These are phyloP conservation scores for Starmerella vaccinii DNA, from an alignment of 805 yeast species.

Conservation along the genomic window DNA sequence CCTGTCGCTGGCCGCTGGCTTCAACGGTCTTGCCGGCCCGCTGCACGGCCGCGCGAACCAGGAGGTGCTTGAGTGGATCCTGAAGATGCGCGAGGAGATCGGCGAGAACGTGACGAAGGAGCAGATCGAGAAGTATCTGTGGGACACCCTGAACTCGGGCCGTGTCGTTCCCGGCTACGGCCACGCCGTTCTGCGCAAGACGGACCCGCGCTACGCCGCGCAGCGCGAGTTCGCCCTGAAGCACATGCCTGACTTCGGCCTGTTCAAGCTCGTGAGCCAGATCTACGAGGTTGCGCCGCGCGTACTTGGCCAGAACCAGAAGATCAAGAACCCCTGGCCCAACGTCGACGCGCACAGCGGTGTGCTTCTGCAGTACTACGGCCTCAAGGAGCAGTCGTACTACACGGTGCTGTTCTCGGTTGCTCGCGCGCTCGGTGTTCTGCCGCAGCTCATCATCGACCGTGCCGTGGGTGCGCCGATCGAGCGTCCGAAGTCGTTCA, in stretches of 20 bases:
- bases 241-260: conserved; percentile 68
- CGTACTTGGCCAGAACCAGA: conserved; percentile 73
- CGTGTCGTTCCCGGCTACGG: conserved; percentile 86
- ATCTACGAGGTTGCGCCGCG: conserved; percentile 76
- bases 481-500: conserved; percentile 88
- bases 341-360: conserved; percentile 85
- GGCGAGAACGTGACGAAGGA: conserved; percentile 60
- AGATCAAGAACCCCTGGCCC: conserved; percentile 91
- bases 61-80: conserved; percentile 75
- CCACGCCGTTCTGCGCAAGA: conserved; percentile 78
- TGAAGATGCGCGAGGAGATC: conserved; percentile 52
- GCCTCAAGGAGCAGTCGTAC: conserved; percentile 69
- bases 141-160: conserved; percentile 71
- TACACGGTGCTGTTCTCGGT: conserved; percentile 83
- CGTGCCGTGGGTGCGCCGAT: conserved; percentile 73
- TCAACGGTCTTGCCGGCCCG: conserved; percentile 81
- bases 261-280: conserved; percentile 67
- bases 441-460: conserved; percentile 76
- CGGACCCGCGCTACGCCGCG: conserved; percentile 81
- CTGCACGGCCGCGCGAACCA: conserved; percentile 82
- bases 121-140: conserved; percentile 62
- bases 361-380: conserved; percentile 75
- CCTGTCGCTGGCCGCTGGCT: conserved; percentile 69
- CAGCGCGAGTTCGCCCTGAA: conserved; percentile 68
- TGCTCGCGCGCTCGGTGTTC: conserved; percentile 75